A percentile compares a stretch with the other conserved stretches of the same genome.
These are phyloP conservation scores for Linanthus parryae DNA, from an alignment of 148 eudicot species.

Conservation along the genomic window DNA sequence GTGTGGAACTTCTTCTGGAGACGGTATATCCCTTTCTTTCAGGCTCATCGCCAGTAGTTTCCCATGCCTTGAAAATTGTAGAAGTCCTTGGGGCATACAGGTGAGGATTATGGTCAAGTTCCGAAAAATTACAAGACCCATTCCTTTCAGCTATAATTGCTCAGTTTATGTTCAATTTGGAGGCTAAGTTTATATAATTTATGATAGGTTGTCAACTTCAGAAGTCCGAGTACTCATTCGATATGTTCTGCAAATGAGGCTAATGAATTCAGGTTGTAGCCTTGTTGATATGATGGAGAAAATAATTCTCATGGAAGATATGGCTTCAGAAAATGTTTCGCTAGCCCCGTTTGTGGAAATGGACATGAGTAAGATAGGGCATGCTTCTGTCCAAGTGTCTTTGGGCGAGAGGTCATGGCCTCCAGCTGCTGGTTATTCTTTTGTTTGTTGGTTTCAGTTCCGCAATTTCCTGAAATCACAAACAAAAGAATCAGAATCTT, in stretches of 20 bases:
- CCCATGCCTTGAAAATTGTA: constrained; percentile 75
- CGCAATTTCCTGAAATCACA: constrained; percentile 63
- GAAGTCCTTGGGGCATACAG: constrained; percentile 95
- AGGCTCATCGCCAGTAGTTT: constrained; percentile 72
- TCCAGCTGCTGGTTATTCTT: constrained; percentile 98
- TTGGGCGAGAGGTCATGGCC: constrained; percentile 99
- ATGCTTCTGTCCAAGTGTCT: constrained; percentile 92
- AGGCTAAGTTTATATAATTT: constrained; percentile 11
- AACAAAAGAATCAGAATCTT: constrained; percentile 46
- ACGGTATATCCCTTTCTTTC: constrained; percentile 77
- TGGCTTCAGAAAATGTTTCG: constrained; percentile 65
- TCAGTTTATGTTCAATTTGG: constrained; percentile 4
- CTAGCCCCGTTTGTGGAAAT: constrained; percentile 93
- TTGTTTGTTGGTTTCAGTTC: constrained; percentile 97
- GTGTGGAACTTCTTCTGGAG: constrained; percentile 95
- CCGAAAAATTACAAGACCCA: background rate
- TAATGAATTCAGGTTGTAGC: constrained; percentile 52
- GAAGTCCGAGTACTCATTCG: constrained; percentile 82
- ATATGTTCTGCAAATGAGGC: constrained; percentile 78
- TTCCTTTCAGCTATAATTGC: constrained; percentile 6
- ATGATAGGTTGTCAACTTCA: constrained; percentile 66
- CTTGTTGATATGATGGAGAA: constrained; percentile 92
- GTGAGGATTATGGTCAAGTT: constrained; percentile 24
- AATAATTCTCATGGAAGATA: constrained; percentile 70
- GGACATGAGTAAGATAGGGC: constrained; percentile 94